Conservation (phyloP, 1,139 yeast genomes). For the Geotrichum europaeum region DNA sequence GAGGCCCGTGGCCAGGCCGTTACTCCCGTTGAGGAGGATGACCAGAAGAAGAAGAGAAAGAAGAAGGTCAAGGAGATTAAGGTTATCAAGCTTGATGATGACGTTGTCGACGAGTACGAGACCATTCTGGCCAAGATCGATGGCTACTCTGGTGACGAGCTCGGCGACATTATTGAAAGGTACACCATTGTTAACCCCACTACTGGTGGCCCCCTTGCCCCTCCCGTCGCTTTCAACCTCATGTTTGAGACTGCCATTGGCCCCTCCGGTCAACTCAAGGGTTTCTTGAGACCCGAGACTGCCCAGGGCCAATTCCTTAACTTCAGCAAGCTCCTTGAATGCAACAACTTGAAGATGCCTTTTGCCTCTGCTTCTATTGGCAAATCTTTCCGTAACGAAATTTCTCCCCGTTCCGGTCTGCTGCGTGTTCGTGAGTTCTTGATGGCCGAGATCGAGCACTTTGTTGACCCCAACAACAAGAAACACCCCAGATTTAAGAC, state of each 20-base stretch:
- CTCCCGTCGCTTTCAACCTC: conserved; percentile 91
- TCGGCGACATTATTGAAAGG: conserved; percentile 80
- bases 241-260: conserved; percentile 99
- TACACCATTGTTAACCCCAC: conserved; percentile 85
- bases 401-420: conserved; percentile 96
- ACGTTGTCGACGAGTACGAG: conserved; percentile 73
- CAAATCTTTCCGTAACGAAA: conserved; percentile 97
- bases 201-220: conserved; percentile 78
- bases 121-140: conserved; percentile 81
- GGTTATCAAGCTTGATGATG: conserved; percentile 80
- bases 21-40: conserved; percentile 56
- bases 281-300: conserved; percentile 96
- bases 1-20: conserved; percentile 78
- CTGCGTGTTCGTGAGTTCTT: conserved; percentile 96
- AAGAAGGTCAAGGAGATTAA: conserved; percentile 95
- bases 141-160: conserved; percentile 86
- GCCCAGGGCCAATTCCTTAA: conserved; percentile 99
- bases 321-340: conserved; percentile 86
- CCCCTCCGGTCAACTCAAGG: conserved; percentile 94
- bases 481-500: conserved; percentile 73
- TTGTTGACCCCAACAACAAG: conserved; percentile 88
- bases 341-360: conserved; percentile 95
- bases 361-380: conserved; percentile 99
- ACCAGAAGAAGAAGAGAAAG: conserved; percentile 66
- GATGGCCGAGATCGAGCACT: conserved; percentile 99